A percentile compares a stretch with the other conserved stretches of the same genome.
Evolutionary conservation across 257 asterid species (phyloP).

Genomic region (Henckelia pumila): DNA sequence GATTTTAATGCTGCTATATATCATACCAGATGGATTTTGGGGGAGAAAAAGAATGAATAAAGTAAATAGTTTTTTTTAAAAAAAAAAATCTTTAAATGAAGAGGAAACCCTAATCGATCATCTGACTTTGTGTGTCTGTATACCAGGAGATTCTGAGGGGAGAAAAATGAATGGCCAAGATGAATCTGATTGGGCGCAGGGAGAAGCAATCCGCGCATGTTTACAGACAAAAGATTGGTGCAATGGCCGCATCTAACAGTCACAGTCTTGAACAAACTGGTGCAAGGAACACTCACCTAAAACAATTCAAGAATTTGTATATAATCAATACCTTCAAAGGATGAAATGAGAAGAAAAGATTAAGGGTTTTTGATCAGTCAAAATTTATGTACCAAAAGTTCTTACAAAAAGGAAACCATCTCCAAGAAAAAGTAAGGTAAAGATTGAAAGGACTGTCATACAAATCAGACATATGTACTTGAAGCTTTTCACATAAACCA

Average conservation of each 20-base stretch:
- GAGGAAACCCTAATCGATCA: constrained; percentile 26
- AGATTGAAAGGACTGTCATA: background rate
- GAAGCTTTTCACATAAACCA: background rate
- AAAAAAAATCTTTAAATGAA: background rate
- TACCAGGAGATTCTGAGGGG: constrained; percentile 94
- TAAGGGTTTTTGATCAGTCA: background rate
- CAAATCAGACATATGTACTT: background rate
- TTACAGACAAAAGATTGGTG: constrained; percentile 89
- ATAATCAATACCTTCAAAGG: background rate
- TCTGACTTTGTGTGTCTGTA: background rate
- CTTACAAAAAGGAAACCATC: background rate
- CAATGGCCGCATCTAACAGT: constrained; percentile 98
- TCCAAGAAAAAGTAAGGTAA: background rate
- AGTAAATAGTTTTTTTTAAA: background rate
- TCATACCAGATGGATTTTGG: background rate
- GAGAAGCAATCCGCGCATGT: constrained; percentile 82
- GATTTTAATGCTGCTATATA: no score
- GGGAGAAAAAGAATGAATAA: no score
- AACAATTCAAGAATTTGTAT: background rate
- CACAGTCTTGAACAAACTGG: constrained; percentile 92
- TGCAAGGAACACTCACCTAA: constrained; percentile 93
- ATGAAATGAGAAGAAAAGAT: background rate
- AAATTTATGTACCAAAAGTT: background rate
- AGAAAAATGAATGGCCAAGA: constrained; percentile 76
- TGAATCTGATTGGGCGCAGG: constrained; percentile 81